Percentiles rank a stretch among this genome's conserved stretches.
These are phyloP conservation scores for Misopates orontium DNA, from an alignment of 257 asterid genomes.

Conservation along the genomic window DNA sequence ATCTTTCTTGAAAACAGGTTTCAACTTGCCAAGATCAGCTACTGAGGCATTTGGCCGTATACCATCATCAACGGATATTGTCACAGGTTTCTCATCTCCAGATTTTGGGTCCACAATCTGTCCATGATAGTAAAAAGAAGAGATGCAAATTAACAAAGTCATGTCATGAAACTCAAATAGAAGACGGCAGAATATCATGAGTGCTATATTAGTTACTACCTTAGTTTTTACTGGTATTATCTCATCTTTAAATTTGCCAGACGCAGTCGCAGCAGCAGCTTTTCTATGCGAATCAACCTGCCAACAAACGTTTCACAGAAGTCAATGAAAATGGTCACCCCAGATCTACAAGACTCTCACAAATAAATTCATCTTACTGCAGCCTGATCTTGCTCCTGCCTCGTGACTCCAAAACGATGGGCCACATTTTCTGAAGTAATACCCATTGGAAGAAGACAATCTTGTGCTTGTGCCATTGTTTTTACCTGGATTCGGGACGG, in stretches of 20 bases:
- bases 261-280: conserved; percentile 97
- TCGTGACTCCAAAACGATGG: conserved; percentile 83
- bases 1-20: conserved; percentile 93
- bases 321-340: neutral
- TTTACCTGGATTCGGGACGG: too few species aligned
- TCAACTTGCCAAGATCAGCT: conserved; percentile 74
- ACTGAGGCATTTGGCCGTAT: conserved; percentile 70
- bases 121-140: too few species aligned
- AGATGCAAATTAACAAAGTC: too few species aligned
- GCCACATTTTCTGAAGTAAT: conserved; percentile 98
- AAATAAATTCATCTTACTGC: conserved; percentile 63
- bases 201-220: conserved; percentile 38
- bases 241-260: conserved; percentile 94
- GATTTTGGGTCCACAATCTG: conserved; percentile 95
- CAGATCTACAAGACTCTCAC: conserved; percentile 1
- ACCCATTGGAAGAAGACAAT: conserved; percentile 99
- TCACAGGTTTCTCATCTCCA: conserved; percentile 86
- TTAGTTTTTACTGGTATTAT: conserved; percentile 85
- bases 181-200: too few species aligned
- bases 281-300: conserved; percentile 93
- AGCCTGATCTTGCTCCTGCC: conserved; percentile 97
- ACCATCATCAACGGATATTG: conserved; percentile 89
- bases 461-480: conserved; percentile 82
- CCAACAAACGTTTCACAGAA: conserved; percentile 14
- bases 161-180: too few species aligned